Conservation (phyloP, 768 basidiomycete species). For the Terana coerulea region DNA sequence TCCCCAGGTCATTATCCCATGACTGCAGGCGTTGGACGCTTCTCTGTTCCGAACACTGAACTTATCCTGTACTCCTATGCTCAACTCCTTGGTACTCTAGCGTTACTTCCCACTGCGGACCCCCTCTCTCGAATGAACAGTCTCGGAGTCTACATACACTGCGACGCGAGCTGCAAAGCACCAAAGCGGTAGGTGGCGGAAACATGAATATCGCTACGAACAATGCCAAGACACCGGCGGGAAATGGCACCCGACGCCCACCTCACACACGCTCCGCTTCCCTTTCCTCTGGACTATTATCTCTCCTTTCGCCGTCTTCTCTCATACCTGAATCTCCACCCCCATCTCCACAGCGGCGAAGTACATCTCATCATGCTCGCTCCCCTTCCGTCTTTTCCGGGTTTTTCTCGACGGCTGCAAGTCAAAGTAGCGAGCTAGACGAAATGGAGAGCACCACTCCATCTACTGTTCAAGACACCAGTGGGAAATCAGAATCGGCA, state of each 20-base stretch:
- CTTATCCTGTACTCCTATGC: conserved; percentile 83
- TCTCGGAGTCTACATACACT: conserved; percentile 41
- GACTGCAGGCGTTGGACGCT: conserved; percentile 38
- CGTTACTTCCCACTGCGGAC: conserved; percentile 48
- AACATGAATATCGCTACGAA: conserved; percentile 72
- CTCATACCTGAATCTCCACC: conserved; percentile 20
- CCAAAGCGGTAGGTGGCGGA: conserved; percentile 59
- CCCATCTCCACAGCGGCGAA: conserved; percentile 6
- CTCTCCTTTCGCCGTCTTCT: conserved; percentile 27
- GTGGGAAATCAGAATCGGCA: conserved; percentile 54
- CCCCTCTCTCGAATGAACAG: conserved; percentile 41
- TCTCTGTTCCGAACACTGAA: conserved; percentile 52
- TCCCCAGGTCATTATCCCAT: conserved; percentile 26
- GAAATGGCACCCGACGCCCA: conserved; percentile 3
- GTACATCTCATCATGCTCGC: conserved; percentile 6
- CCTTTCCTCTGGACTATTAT: conserved; percentile 45
- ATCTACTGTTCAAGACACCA: conserved; percentile 34
- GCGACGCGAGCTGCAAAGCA: conserved; percentile 46
- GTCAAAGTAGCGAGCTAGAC: background rate
- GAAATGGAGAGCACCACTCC: conserved; percentile 31
- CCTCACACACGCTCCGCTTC: conserved; percentile 45
- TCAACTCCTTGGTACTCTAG: conserved; percentile 67
- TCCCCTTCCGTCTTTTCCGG: conserved; percentile 3
- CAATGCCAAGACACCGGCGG: conserved; percentile 14
- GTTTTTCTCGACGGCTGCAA: conserved; percentile 9